Base-by-base conservation (phyloP, 345 rosid species). In the Leavenworthia alabamica region DNA sequence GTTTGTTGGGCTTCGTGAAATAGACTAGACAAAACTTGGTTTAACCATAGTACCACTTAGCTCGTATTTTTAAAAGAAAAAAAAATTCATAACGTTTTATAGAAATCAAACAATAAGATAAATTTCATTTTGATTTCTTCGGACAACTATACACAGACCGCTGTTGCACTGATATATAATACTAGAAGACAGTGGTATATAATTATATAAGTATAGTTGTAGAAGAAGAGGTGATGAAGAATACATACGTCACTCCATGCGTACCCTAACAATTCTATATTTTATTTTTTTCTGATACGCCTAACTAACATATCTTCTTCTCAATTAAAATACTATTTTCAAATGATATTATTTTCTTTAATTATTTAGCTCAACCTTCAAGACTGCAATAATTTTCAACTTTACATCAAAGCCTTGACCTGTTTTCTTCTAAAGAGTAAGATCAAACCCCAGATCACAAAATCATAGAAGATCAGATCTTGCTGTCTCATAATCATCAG, bases 391-490 rank as follows among this genome's bases (percentile, higher is more conserved):
- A 26, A 86, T 85, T 88, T 73, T 72, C 59, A 50, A 84, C 93
- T 82, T 87, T 79, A 77, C 83, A 77, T 44, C 77, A 65, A 73
- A 81, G 82, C 71, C 69, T 76, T 83, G 95, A 87, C 75, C 86
- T 78, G 88, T 74, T n/a, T n/a, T 77, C 79, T 64, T 60, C 62
- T 9, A 50, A 60, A 60, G 31, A 41, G 4, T 63, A 41, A 43
- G 24, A 68, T 66, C 80, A 28, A 48, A 60, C 40, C 57, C 73
- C 77, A 65, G 24, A 58, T 15, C 72, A 74, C 69, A 70, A 63
- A 33, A 78, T 78, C 82, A 70, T 66, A 47, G 66, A 67, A 77
- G 81, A 80, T 75, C 83, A 59, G 77, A 77, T 74, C 58, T 59
- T 58, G 41, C 41, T 53, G 63, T 52, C 54, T 57, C 76, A 24